Percentiles rank a stretch among this genome's conserved stretches.
Conservation (phyloP, 192 early-diverging fungal genomes). For the Entomortierella chlamydospora region DNA sequence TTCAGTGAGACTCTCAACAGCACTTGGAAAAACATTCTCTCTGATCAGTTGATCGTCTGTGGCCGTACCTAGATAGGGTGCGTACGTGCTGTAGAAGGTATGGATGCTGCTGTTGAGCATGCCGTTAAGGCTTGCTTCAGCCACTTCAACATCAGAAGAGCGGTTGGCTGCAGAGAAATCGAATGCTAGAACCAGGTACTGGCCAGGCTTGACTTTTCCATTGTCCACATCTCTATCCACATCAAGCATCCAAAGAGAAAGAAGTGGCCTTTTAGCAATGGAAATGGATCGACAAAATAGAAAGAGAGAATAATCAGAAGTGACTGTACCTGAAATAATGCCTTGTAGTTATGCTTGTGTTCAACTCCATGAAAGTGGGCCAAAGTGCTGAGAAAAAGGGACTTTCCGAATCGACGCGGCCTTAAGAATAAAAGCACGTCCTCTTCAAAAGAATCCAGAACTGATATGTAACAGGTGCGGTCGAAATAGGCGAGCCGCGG, state of each 20-base stretch:
- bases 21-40: neutral
- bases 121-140: neutral
- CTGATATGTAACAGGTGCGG: constrained; percentile 39
- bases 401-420: constrained; percentile 47
- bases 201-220: constrained; percentile 24
- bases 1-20: neutral
- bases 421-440: constrained; percentile 29
- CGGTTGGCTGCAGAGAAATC: constrained; percentile 36
- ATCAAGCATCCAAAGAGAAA: constrained; percentile 19
- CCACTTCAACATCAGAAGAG: constrained; percentile 9
- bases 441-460: neutral
- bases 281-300: neutral
- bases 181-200: constrained; percentile 12
- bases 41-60: constrained; percentile 14
- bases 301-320: too few species aligned
- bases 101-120: constrained; percentile 20
- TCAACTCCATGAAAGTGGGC: constrained; percentile 46
- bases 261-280: neutral
- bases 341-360: constrained; percentile 23
- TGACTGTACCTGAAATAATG: constrained; percentile 26
- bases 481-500: constrained; percentile 35
- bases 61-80: constrained; percentile 20
- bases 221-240: constrained; percentile 25
- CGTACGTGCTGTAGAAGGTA: constrained; percentile 23
- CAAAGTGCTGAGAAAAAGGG: constrained; percentile 40